Evolutionary conservation across 2,329 filamentous ascomycete species (phyloP), one percentile per base, ranked within the genome.

Genomic region (Coniochaeta sp.): DNA sequence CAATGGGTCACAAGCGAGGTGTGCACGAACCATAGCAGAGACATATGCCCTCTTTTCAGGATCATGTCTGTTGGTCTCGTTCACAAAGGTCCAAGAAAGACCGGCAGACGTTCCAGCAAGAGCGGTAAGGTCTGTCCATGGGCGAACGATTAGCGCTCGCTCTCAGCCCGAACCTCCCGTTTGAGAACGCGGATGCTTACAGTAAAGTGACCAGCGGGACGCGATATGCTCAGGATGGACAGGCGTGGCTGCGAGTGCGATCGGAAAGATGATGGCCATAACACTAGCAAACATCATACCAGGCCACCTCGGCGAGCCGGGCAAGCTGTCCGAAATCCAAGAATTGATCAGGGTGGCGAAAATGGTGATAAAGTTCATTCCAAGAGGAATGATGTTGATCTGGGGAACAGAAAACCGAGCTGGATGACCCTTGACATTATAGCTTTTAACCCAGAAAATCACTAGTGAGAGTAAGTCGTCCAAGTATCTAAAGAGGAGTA

Each of bases 381-480:
- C 67, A 4, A 69, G 64, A 10, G 67, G 67, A 38, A 67, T 69
- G 30, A 69, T 67, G 58, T 68, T 69, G 52, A 69, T 69, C 36
- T 67, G 64, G 1, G 66, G 62, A 8, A 68, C 65, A 3, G 66
- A 66, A 40, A 69, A 69, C 4, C 61, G 30, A 10, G 56, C 26
- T 5, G 63, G 61, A 28, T 67, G 55, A 10, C 65, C 66, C 24
- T 59, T 36, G 17, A 64, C 60, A 32, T 69, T 69, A 60, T 68
- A 68, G 36, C 65, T 68, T 52, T 69, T 69, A 26, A 69, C 65
- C 66, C 65, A 69, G 57, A 67, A 69, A 9, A 69, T 69, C 67
- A 68, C 66, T 67, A n/a, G 12, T 4, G 5, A 30, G 26, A 7
- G 8, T 61, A 17, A 58, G 34, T 36, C 9, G 38, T 9, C 8